A percentile compares a stretch with the other conserved stretches of the same genome.
Conservation (phyloP, 2,329 filamentous ascomycete species). For the Colletotrichum gigasporum region DNA sequence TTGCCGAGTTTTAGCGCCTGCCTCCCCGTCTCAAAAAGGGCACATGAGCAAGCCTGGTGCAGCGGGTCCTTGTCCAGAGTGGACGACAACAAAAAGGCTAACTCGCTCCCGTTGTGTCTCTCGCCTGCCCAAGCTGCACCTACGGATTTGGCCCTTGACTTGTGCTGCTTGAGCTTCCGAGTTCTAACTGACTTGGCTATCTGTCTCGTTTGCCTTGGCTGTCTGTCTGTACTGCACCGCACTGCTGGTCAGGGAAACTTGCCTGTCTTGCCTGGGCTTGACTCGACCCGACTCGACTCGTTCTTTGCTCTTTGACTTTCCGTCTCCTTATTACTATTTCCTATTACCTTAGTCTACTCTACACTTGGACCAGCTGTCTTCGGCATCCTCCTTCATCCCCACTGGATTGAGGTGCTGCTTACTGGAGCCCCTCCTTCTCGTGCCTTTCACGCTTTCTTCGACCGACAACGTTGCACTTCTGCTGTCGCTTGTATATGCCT, state of each 20-base stretch:
- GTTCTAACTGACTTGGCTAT: background rate
- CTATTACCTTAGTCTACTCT: no score
- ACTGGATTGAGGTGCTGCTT: no score
- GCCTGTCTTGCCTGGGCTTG: background rate
- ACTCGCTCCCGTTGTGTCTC: constrained; percentile 12
- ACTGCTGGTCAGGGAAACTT: background rate
- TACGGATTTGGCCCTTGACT: background rate
- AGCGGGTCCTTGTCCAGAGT: constrained; percentile 44
- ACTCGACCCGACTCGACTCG: background rate
- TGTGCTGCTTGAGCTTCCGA: background rate
- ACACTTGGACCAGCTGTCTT: no score
- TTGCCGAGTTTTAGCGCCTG: constrained; percentile 51
- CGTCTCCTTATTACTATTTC: background rate
- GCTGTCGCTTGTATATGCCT: no score
- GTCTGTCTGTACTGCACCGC: no score
- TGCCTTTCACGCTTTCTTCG: no score
- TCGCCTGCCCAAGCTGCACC: background rate
- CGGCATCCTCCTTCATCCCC: no score
- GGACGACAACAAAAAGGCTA: constrained; percentile 28
- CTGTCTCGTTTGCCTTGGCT: background rate
- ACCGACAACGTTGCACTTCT: no score
- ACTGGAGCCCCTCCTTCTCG: no score
- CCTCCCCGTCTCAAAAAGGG: constrained; percentile 52
- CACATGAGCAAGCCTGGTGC: constrained; percentile 58
- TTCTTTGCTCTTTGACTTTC: background rate